A percentile compares a stretch with the other conserved stretches of the same genome.
Conservation (phyloP, 2,329 filamentous ascomycete species). For the Colletotrichum gigasporum region DNA sequence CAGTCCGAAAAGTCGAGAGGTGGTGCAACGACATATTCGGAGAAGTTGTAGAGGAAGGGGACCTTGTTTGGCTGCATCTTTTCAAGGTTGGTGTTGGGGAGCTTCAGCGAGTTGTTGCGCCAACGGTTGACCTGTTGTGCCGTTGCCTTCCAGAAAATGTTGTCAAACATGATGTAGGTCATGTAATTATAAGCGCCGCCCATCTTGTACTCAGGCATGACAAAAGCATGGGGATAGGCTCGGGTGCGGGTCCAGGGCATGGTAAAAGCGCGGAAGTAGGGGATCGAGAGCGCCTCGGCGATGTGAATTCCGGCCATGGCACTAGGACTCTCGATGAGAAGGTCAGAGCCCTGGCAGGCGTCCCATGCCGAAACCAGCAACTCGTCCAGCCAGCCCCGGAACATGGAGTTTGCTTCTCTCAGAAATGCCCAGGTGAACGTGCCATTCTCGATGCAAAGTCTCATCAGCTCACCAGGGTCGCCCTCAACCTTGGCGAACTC, state of each 20-base stretch:
- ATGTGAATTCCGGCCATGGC: constrained; percentile 99
- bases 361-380: constrained; percentile 83
- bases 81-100: constrained; percentile 84
- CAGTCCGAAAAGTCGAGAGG: constrained; percentile 97
- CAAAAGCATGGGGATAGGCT: constrained; percentile 96
- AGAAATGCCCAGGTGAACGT: constrained; percentile 96
- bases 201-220: constrained; percentile 91
- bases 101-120: constrained; percentile 81
- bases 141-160: constrained; percentile 95
- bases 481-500: constrained; percentile 90
- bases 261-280: constrained; percentile 96
- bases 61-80: constrained; percentile 97
- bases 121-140: constrained; percentile 92
- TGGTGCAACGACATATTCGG: constrained; percentile 90
- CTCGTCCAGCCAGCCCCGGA: constrained; percentile 94
- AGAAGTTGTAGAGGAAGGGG: constrained; percentile 99
- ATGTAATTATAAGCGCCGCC: constrained; percentile 95
- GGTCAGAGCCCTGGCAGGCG: constrained; percentile 86
- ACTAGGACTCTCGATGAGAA: constrained; percentile 94
- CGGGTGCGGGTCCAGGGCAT: constrained; percentile 99
- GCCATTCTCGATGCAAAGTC: constrained; percentile 94
- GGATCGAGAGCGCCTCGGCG: constrained; percentile 89
- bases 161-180: constrained; percentile 96
- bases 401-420: constrained; percentile 84
- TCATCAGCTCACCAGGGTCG: constrained; percentile 94